Conservation (phyloP, 108 stramenopile genomes). For the Skeletonema costatum region DNA sequence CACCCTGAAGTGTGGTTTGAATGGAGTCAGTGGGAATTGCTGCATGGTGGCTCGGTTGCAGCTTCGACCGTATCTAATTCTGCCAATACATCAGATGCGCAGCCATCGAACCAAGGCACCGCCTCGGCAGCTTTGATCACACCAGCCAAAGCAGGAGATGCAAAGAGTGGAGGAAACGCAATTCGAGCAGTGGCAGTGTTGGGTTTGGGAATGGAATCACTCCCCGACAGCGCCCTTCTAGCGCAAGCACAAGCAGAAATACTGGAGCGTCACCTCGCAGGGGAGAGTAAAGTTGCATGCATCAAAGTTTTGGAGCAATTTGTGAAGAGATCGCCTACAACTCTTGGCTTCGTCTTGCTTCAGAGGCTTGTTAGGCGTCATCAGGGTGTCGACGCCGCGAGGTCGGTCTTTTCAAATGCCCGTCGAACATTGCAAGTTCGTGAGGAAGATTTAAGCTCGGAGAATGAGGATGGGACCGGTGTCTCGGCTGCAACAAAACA, state of each 20-base stretch:
- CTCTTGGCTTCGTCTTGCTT: slow-evolving; percentile 75
- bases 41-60: slow-evolving; percentile 39
- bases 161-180: slow-evolving; percentile 38
- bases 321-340: slow-evolving; percentile 63
- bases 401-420: slow-evolving; percentile 74
- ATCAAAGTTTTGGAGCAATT: slow-evolving; percentile 70
- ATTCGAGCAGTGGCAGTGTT: slow-evolving; percentile 65
- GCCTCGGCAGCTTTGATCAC: slow-evolving; percentile 30
- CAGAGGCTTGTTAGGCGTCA: slow-evolving; percentile 78
- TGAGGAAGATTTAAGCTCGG: slow-evolving; percentile 42
- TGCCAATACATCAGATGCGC: neutral
- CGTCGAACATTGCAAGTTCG: slow-evolving; percentile 59
- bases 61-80: slow-evolving; percentile 14
- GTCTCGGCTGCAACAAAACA: neutral
- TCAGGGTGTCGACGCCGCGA: slow-evolving; percentile 71
- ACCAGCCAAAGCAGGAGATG: slow-evolving; percentile 35
- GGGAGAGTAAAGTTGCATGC: slow-evolving; percentile 5
- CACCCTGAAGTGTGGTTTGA: slow-evolving; percentile 89
- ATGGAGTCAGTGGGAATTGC: slow-evolving; percentile 87
- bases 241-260: slow-evolving; percentile 75
- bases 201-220: slow-evolving; percentile 63
- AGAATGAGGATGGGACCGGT: slow-evolving; percentile 15
- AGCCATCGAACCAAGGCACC: slow-evolving; percentile 13
- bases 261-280: slow-evolving; percentile 53
- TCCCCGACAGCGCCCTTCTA: slow-evolving; percentile 75